Evolutionary conservation across 148 eudicot species (phyloP).

Genomic region (Dianthus caryophyllus): DNA sequence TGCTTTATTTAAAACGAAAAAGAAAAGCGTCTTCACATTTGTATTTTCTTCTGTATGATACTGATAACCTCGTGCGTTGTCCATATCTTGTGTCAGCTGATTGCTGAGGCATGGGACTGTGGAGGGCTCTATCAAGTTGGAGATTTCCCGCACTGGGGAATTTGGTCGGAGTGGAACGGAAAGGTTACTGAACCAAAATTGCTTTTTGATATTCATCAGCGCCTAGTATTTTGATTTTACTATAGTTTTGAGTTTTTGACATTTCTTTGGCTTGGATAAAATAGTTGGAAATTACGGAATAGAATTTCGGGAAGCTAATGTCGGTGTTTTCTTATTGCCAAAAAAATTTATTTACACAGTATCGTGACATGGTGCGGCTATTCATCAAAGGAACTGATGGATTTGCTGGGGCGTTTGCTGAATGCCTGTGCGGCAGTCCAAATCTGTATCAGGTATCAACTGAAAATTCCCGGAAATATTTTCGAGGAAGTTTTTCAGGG

Average conservation of each 20-base stretch:
- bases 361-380: conserved; percentile 82
- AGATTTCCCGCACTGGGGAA: conserved; percentile 90
- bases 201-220: too few relatives aligned
- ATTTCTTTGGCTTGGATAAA: too few relatives aligned
- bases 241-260: too few relatives aligned
- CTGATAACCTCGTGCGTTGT: conserved; percentile 7
- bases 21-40: too few relatives aligned
- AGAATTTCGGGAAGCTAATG: too few relatives aligned
- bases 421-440: conserved; percentile 97
- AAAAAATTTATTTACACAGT: conserved; percentile 41
- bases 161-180: conserved; percentile 99
- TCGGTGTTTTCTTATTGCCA: too few relatives aligned
- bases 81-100: conserved; percentile 48
- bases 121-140: conserved; percentile 99
- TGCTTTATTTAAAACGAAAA: too few relatives aligned
- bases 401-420: conserved; percentile 96
- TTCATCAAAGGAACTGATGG: conserved; percentile 98
- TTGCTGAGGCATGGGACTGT: conserved; percentile 99
- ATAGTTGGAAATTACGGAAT: too few relatives aligned
- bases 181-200: conserved; percentile 41
- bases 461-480: neutral
- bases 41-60: conserved; percentile 7
- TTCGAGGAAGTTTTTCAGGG: neutral
- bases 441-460: conserved; percentile 70
- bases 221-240: too few relatives aligned